A percentile compares a stretch with the other conserved stretches of the same genome.
phyloP scores from a whole-genome alignment of 2,329 filamentous ascomycete species.

The Botrytis hyacinthi region DNA sequence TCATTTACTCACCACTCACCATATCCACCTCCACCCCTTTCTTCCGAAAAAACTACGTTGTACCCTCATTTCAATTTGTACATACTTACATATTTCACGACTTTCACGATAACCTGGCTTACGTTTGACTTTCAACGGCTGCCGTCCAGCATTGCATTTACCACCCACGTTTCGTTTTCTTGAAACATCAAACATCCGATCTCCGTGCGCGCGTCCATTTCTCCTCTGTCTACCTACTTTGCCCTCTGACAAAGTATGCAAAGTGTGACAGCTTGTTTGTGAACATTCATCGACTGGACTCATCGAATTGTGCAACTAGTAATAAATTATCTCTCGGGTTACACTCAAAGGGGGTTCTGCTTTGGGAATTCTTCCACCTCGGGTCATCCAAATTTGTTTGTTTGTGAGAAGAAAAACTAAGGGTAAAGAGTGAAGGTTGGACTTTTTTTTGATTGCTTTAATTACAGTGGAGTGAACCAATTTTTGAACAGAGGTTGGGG shows the following conservation, averaged over 20 bases:
- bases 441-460: neutral
- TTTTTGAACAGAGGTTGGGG: constrained; percentile 16
- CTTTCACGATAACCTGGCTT: constrained; percentile 1
- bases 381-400: neutral
- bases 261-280: constrained; percentile 12
- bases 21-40: neutral
- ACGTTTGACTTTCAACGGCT: neutral
- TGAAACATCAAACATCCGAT: constrained; percentile 21
- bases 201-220: constrained; percentile 20
- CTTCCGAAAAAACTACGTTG: neutral
- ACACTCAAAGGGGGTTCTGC: neutral
- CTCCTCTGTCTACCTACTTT: neutral
- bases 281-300: constrained; percentile 10
- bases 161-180: constrained; percentile 18
- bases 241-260: constrained; percentile 5
- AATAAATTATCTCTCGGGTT: neutral
- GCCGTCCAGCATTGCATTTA: constrained; percentile 7
- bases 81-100: constrained; percentile 6
- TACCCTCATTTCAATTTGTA: neutral
- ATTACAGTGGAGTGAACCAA: constrained; percentile 2
- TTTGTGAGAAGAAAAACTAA: neutral
- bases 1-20: neutral
- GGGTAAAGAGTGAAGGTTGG: constrained; percentile 3
- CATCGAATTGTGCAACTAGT: constrained; percentile 7
- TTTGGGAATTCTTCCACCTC: neutral